Base-by-base conservation (phyloP, 2,329 filamentous ascomycete genomes). In the Xylariales sp. region DNA sequence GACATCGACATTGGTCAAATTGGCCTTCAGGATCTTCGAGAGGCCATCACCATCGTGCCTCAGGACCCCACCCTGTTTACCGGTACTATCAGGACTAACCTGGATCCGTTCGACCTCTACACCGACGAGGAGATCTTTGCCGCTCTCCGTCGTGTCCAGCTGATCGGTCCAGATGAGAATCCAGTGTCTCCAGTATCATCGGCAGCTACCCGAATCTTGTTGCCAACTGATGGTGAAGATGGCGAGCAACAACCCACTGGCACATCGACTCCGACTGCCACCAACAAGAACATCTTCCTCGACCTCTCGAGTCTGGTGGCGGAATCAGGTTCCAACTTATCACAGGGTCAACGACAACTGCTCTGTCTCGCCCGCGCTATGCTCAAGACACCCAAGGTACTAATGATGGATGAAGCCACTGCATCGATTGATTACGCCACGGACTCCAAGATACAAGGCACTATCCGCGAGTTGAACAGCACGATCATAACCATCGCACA, bases 341-440 rank as follows among this genome's bases (percentile, higher is more conserved):
- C 91, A 0, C 93, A 98, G 64, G 93, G 93, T 34, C 93, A 98
- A 62, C 82, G 93, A 6, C 93, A 98, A 64, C 82, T 98, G 8
- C 73, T 98, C 42, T 98, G 93, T 59, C 80, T 98, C 8, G 93
- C 91, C 0, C 84, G 93, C 42, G 93, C 93, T 0, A 80, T 98
- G 51, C 83, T 98, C 48, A 96, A 95, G 66, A 79, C 80, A 24
- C 90, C 93, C 0, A 90, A 86, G 50, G 89, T 98, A 2, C 73
- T 98, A n/a, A 84, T 98, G 58, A 97, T 98, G 93, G 93, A 98
- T 63, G 93, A 98, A 70, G 93, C 93, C 1, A 98, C 93, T 0
- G 93, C 93, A 0, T 95, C 88, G 0, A 97, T 98, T 57, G 93
- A 98, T 66, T 97, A 97, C 64, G 85, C 83, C 4, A 98, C 93